Conservation (phyloP, 2,329 filamentous ascomycete species). For the Aspergillus niger region DNA sequence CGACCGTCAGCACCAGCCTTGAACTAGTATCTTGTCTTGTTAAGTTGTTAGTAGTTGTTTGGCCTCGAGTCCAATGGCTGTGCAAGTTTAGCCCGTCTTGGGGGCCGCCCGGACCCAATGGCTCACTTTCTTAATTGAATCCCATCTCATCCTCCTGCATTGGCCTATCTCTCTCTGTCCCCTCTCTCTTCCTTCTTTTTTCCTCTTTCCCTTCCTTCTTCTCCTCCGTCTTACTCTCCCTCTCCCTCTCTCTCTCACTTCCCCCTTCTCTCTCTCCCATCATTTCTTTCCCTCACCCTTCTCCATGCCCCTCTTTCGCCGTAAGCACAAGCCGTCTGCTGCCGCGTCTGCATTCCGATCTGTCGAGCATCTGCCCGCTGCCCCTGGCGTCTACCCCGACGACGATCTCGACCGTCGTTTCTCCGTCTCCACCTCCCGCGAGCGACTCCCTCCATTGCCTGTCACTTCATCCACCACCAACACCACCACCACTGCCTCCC, state of each 20-base stretch:
- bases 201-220: slow-evolving; percentile 3
- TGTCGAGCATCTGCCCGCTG: slow-evolving; percentile 18
- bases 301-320: slow-evolving; percentile 24
- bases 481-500: slow-evolving; percentile 6
- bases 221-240: neutral
- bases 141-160: neutral
- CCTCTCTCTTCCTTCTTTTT: neutral
- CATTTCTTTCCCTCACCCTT: slow-evolving; percentile 1
- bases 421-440: slow-evolving; percentile 14
- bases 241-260: neutral
- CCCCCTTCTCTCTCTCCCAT: neutral
- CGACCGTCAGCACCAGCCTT: too few relatives aligned
- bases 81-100: neutral
- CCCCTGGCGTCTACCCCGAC: slow-evolving; percentile 15
- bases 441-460: slow-evolving; percentile 16
- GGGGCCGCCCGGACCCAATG: neutral
- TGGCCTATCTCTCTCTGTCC: neutral
- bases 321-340: slow-evolving; percentile 17
- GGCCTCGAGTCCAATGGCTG: too few relatives aligned
- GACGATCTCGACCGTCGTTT: slow-evolving; percentile 12
- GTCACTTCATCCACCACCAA: slow-evolving; percentile 14
- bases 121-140: slow-evolving; percentile 5
- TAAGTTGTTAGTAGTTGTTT: too few relatives aligned
- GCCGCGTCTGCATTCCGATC: slow-evolving; percentile 20
- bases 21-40: too few relatives aligned